Evolutionary conservation across 192 early-diverging fungal species (phyloP).

Genomic region (Rhizophlyctis rosea): DNA sequence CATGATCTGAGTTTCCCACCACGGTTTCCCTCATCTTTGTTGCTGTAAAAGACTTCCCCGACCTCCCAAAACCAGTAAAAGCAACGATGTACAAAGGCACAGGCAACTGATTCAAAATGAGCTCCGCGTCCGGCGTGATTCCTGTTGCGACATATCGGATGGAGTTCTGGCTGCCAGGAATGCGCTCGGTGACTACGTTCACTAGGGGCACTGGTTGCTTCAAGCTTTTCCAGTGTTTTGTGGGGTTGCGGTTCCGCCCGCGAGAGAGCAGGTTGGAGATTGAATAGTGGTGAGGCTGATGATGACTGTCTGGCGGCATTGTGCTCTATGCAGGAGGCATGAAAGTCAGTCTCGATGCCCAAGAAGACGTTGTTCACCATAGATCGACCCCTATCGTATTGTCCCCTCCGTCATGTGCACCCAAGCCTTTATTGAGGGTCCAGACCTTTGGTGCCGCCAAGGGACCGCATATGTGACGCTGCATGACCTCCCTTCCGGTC

Average conservation of each 20-base stretch:
- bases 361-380: too few relatives aligned
- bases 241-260: constrained; percentile 14
- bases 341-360: too few relatives aligned
- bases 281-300: constrained; percentile 1
- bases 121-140: constrained; percentile 44
- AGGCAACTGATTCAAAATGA: constrained; percentile 37
- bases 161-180: constrained; percentile 24
- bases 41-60: constrained; percentile 46
- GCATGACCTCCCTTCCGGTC: too few relatives aligned
- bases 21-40: constrained; percentile 29
- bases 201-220: constrained; percentile 44
- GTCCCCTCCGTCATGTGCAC: too few relatives aligned
- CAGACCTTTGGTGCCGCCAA: too few relatives aligned
- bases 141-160: constrained; percentile 46
- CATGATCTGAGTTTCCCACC: constrained; percentile 36
- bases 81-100: constrained; percentile 46
- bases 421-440: too few relatives aligned
- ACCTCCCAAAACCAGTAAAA: constrained; percentile 50
- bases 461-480: too few relatives aligned
- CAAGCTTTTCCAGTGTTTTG: constrained; percentile 31
- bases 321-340: too few relatives aligned
- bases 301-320: too few relatives aligned
- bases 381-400: too few relatives aligned
- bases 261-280: constrained; percentile 30
- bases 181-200: constrained; percentile 24